Evolutionary conservation across 2,329 filamentous ascomycete species (phyloP).

Genomic region (Calonectria pseudoturangicola): DNA sequence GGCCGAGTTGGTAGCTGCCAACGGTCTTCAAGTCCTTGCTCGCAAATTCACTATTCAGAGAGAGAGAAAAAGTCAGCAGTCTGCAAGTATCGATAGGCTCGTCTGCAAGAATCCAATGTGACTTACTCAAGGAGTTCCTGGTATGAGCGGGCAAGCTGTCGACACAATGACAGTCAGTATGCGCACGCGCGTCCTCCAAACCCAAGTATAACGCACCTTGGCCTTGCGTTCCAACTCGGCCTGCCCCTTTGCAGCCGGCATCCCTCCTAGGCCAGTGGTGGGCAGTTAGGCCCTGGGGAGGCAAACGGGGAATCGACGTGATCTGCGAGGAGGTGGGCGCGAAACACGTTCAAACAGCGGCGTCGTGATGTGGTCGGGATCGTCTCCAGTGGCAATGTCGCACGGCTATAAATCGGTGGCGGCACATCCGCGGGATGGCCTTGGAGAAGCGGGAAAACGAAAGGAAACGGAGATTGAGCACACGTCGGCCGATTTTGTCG

Average conservation of each 20-base stretch:
- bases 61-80: neutral
- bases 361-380: slow-evolving; percentile 39
- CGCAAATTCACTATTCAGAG: slow-evolving; percentile 87
- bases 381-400: slow-evolving; percentile 46
- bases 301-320: slow-evolving; percentile 35
- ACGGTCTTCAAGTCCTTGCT: slow-evolving; percentile 93
- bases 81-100: neutral
- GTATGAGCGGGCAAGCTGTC: slow-evolving; percentile 95
- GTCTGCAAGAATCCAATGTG: slow-evolving; percentile 1
- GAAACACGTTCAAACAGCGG: slow-evolving; percentile 38
- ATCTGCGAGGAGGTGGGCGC: slow-evolving; percentile 25
- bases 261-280: slow-evolving; percentile 61
- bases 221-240: slow-evolving; percentile 78
- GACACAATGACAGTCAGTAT: slow-evolving; percentile 25
- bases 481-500: slow-evolving; percentile 7
- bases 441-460: neutral
- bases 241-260: slow-evolving; percentile 74
- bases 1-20: slow-evolving; percentile 94
- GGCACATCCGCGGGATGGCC: slow-evolving; percentile 51
- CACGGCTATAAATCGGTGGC: slow-evolving; percentile 45
- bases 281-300: slow-evolving; percentile 49
- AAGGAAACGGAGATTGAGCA: slow-evolving; percentile 15
- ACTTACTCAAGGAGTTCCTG: slow-evolving; percentile 94
- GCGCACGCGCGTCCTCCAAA: slow-evolving; percentile 6
- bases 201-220: slow-evolving; percentile 66